Base-by-base conservation (phyloP, 495 filamentous ascomycete genomes). In the Talaromyces proteolyticus region DNA sequence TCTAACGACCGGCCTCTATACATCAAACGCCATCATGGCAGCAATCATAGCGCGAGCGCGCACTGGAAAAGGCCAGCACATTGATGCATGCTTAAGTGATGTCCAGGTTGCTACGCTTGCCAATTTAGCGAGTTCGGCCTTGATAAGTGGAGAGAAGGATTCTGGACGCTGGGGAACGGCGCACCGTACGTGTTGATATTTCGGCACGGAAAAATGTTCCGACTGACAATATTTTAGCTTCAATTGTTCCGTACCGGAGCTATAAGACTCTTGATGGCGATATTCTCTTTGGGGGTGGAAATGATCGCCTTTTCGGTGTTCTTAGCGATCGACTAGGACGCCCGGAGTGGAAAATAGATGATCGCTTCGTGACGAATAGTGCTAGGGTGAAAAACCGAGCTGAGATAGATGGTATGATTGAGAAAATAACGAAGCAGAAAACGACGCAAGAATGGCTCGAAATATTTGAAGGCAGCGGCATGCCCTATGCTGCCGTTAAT, bases 21-120 rank as follows among this genome's bases (percentile, higher is more conserved):
- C 93, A n/a, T 90, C 87, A 42, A 97, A 97, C 67, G 81, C 87
- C 25, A 90, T 98, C 59, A 95, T 97, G 89, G 93, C 93, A 0
- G 91, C 94, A 0, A 69, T 98, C 41, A 70, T 98, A 44, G 77
- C 79, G 1, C 78, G 93, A 14, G 76, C 57, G 2, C 75, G 69
- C 43, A 87, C 84, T 0, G 85, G 85, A 0, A 80, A 75, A 54
- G 93, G 93, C 0, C 93, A 96, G 66, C 89, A 95, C 65, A 91
- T 98, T 42, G 93, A 98, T 64, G 87, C 88, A 17, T 82, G 86
- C 2, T 65, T 98, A 49, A 94, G 88, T 58, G 93, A 98, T 65
- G 95, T 89, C 55, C 93, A 98, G 57, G 89, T 94, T 42, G 94
- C 91, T 1, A 95, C 91, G 0, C 68, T 98, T 42, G 78, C 88